Base-by-base conservation (phyloP, 2,329 filamentous ascomycete species). In the Coleophoma crateriformis region DNA sequence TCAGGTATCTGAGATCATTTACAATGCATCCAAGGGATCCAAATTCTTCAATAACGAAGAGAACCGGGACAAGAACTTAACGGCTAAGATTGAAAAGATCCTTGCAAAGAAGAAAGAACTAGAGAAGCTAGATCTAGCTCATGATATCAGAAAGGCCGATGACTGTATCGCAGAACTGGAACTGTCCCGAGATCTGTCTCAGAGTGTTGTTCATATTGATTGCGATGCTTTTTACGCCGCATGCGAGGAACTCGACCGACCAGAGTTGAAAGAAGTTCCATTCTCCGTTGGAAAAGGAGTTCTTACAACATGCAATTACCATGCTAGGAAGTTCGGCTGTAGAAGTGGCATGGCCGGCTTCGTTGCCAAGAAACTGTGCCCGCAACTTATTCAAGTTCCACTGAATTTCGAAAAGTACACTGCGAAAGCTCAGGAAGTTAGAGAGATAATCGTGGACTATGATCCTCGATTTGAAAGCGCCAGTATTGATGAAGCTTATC, bases 171-270 rank as follows among this genome's bases (percentile, higher is more conserved):
- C 83, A 1, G 83, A 92, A 59, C 77, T 96, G 17, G 94, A 99
- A 62, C 64, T 83, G 7, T 76, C 78, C 1, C 79, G 94, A 43
- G 91, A 97, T 62, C 72, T 99, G 34, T 85, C 84, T 1, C 94
- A 97, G 65, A 75, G 82, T 50, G 81, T 97, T 20, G 86, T 97
- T 1, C 94, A 99, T 64, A 80, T 97, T 44, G 94, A 99, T 67
- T 97, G 94, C 68, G 94, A 99, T 72, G 94, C 94, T 14, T 99
- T 99, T 68, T 99, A 94, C 63, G 94, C 94, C 1, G 90, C 94
- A 0, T 94, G 97, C 1, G 94, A 97, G 66, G 88, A 85, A 58
- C 77, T 91, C 3, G 85, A 89, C 60, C 78, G 86, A 1, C 94
- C 92, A 0, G 91, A 96, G 64, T 76, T 99, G 42, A 88, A 87